These are phyloP conservation scores for Venturia asperata DNA, from an alignment of 2,329 filamentous ascomycete species.

Conservation along the genomic window DNA sequence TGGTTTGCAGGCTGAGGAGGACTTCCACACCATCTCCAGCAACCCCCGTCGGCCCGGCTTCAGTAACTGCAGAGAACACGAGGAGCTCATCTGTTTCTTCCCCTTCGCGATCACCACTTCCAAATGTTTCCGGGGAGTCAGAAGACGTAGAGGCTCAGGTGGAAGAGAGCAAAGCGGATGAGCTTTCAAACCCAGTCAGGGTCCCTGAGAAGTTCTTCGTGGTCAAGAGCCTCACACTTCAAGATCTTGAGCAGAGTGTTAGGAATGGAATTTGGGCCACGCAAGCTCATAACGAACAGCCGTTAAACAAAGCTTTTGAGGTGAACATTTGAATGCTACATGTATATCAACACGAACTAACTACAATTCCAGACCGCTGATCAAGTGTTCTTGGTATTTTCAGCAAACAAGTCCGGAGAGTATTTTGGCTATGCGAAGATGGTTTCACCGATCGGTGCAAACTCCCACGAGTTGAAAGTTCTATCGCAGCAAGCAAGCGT, in stretches of 20 bases:
- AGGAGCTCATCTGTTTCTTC: constrained; percentile 21
- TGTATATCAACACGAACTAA: constrained; percentile 22
- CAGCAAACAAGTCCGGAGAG: constrained; percentile 93
- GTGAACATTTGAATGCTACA: constrained; percentile 38
- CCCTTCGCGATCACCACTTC: constrained; percentile 27
- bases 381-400: constrained; percentile 87
- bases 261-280: constrained; percentile 87
- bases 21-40: constrained; percentile 39
- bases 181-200: constrained; percentile 23
- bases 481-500: constrained; percentile 10
- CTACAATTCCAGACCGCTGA: constrained; percentile 55
- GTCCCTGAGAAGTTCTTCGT: constrained; percentile 59
- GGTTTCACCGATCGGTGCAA: constrained; percentile 74
- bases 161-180: background rate
- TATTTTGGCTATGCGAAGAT: constrained; percentile 95
- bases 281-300: constrained; percentile 85
- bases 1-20: constrained; percentile 75
- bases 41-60: constrained; percentile 48
- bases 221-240: constrained; percentile 83
- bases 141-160: background rate
- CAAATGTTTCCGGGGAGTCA: constrained; percentile 14
- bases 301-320: constrained; percentile 73
- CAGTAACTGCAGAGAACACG: constrained; percentile 34
- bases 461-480: constrained; percentile 40
- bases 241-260: constrained; percentile 86